Percentiles rank a stretch among this genome's conserved stretches.
These are phyloP conservation scores for Scheffersomyces ergatensis DNA, from an alignment of 805 yeast genomes.

Conservation along the genomic window DNA sequence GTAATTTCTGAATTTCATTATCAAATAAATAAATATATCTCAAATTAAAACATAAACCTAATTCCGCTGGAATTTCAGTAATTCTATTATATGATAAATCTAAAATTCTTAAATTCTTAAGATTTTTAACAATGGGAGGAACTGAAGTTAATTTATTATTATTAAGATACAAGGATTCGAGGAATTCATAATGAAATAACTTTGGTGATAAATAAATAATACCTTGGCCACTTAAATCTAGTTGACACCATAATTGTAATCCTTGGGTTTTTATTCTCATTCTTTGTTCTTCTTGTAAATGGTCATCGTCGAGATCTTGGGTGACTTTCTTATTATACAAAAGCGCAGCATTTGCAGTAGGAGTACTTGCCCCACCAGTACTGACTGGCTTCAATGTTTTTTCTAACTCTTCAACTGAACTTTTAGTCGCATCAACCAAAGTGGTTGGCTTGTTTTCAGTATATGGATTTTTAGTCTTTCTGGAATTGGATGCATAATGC, in stretches of 20 bases:
- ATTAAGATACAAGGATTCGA: constrained; percentile 82
- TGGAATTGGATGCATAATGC: constrained; percentile 69
- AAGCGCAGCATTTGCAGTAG: constrained; percentile 36
- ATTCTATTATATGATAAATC: constrained; percentile 82
- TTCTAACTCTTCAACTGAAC: constrained; percentile 44
- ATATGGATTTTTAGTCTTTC: constrained; percentile 42
- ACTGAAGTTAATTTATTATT: constrained; percentile 73
- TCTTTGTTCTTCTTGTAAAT: constrained; percentile 53
- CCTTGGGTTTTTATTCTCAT: constrained; percentile 57
- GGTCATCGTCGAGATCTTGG: constrained; percentile 52
- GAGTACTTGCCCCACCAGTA: constrained; percentile 24
- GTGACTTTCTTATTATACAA: constrained; percentile 42
- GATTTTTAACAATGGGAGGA: constrained; percentile 66
- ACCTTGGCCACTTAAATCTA: constrained; percentile 91
- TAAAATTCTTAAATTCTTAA: constrained; percentile 73
- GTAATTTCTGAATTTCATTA: constrained; percentile 72
- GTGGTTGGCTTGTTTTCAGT: constrained; percentile 35
- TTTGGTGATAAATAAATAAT: constrained; percentile 67
- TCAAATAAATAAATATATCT: constrained; percentile 85
- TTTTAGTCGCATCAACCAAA: constrained; percentile 42
- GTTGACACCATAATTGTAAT: constrained; percentile 89
- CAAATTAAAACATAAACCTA: constrained; percentile 79
- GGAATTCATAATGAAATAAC: constrained; percentile 75
- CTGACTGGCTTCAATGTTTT: constrained; percentile 31
- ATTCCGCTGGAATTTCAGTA: constrained; percentile 71